Evolutionary conservation across 257 asterid genomes (phyloP).

Genomic region (Leonotis leonurus): DNA sequence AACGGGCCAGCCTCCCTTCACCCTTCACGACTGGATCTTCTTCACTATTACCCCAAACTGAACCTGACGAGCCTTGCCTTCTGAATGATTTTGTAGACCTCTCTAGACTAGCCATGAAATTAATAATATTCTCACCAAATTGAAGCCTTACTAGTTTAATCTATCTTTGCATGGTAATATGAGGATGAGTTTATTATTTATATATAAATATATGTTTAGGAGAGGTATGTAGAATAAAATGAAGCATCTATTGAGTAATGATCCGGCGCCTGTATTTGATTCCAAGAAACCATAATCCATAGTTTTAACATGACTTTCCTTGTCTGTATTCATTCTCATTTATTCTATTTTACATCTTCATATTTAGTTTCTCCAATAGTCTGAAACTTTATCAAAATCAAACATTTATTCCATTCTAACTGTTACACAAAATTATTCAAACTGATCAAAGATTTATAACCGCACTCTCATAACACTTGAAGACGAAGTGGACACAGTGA

Average conservation of each 20-base stretch:
- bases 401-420: too few relatives aligned
- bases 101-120: constrained; percentile 1
- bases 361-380: too few relatives aligned
- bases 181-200: not conserved
- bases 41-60: not conserved
- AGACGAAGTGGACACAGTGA: too few relatives aligned
- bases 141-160: too few relatives aligned
- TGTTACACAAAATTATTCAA: too few relatives aligned
- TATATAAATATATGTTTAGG: not conserved
- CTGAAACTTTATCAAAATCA: too few relatives aligned
- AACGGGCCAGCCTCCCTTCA: not conserved
- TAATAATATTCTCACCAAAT: too few relatives aligned
- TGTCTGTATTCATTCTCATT: not conserved
- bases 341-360: not conserved
- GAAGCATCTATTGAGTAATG: not conserved
- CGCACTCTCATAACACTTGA: too few relatives aligned
- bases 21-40: not conserved
- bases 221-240: not conserved
- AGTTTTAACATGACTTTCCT: not conserved
- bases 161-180: not conserved
- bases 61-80: constrained; percentile 14
- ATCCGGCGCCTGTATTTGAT: not conserved
- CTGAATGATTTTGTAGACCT: constrained; percentile 12
- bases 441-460: too few relatives aligned
- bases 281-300: not conserved